These are phyloP conservation scores for Ogataea chonburiensis DNA, from an alignment of 805 yeast genomes.

Conservation along the genomic window DNA sequence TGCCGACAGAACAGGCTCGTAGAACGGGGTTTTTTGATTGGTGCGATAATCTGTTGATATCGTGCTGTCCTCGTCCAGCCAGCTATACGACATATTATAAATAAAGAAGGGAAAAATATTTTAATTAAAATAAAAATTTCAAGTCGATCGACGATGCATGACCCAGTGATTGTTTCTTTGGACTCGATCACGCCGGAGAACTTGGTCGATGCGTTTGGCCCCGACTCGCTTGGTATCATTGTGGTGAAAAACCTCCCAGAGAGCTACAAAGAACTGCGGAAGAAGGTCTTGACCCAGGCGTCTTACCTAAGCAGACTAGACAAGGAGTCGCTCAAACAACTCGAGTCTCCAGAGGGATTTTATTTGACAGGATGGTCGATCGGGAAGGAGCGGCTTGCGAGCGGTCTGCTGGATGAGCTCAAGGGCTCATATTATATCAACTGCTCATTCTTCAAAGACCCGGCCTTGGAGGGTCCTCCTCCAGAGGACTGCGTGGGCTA, in stretches of 20 bases:
- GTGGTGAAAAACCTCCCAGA: constrained; percentile 44
- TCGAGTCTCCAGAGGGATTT: constrained; percentile 49
- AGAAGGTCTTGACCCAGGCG: constrained; percentile 42
- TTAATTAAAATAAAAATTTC: constrained; percentile 1
- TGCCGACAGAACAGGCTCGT: constrained; percentile 42
- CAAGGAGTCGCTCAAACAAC: constrained; percentile 29
- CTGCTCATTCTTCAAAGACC: constrained; percentile 51
- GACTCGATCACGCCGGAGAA: constrained; percentile 6
- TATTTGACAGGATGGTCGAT: constrained; percentile 64
- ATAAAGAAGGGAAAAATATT: constrained; percentile 3
- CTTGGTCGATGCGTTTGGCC: constrained; percentile 51
- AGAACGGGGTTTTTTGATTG: constrained; percentile 41
- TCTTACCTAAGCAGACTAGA: constrained; percentile 43
- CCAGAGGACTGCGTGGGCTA: constrained; percentile 33
- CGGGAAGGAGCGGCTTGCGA: constrained; percentile 50
- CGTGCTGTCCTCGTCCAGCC: constrained; percentile 31
- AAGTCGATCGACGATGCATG: constrained; percentile 8
- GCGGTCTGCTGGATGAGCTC: constrained; percentile 45
- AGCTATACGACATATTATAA: constrained; percentile 21
- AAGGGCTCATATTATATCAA: constrained; percentile 61
- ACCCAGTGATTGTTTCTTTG: constrained; percentile 16
- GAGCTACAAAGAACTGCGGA: constrained; percentile 39
- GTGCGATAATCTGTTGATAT: constrained; percentile 28
- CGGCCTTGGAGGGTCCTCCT: constrained; percentile 46
- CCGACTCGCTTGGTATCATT: constrained; percentile 54